A percentile compares a stretch with the other conserved stretches of the same genome.
These are phyloP conservation scores for Phyllosticta ampelicida DNA, from an alignment of 2,329 filamentous ascomycete genomes.

Conservation along the genomic window DNA sequence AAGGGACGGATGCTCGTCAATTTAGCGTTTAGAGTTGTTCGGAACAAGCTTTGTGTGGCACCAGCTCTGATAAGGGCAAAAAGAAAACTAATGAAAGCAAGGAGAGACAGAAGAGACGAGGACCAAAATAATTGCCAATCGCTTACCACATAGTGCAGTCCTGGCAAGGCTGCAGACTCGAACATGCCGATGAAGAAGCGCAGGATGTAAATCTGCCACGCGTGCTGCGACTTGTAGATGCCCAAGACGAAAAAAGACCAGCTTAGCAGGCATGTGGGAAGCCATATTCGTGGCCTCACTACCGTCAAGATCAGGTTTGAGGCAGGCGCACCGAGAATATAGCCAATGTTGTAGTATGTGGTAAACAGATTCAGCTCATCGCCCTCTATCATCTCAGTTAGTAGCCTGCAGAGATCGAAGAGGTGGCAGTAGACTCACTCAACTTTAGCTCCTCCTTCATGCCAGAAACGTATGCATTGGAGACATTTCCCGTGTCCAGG, in stretches of 20 bases:
- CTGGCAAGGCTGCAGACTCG: conserved; percentile 5
- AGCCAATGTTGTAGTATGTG: conserved; percentile 11
- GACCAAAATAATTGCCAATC: neutral
- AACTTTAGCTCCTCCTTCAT: conserved; percentile 22
- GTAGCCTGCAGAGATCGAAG: neutral
- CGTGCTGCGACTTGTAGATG: neutral
- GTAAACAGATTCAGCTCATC: conserved; percentile 11
- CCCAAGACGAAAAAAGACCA: conserved; percentile 8
- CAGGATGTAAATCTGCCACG: conserved; percentile 2
- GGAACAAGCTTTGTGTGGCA: neutral
- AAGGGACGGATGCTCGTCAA: neutral
- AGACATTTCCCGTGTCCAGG: conserved; percentile 18
- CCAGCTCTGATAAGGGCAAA: neutral
- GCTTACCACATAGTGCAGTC: conserved; percentile 5
- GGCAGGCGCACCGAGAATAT: conserved; percentile 6
- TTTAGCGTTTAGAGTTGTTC: neutral
- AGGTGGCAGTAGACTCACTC: neutral
- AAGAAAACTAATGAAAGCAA: neutral
- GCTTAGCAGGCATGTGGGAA: conserved; percentile 1
- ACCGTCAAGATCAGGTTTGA: conserved; percentile 4
- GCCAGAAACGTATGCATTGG: conserved; percentile 19
- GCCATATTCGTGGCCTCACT: conserved; percentile 1
- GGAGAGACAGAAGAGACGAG: neutral
- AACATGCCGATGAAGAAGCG: conserved; percentile 11
- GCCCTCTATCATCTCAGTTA: neutral